A percentile compares a stretch with the other conserved stretches of the same genome.
phyloP scores from a whole-genome alignment of 1,284 basidiomycete genomes.

The Malassezia japonica region DNA sequence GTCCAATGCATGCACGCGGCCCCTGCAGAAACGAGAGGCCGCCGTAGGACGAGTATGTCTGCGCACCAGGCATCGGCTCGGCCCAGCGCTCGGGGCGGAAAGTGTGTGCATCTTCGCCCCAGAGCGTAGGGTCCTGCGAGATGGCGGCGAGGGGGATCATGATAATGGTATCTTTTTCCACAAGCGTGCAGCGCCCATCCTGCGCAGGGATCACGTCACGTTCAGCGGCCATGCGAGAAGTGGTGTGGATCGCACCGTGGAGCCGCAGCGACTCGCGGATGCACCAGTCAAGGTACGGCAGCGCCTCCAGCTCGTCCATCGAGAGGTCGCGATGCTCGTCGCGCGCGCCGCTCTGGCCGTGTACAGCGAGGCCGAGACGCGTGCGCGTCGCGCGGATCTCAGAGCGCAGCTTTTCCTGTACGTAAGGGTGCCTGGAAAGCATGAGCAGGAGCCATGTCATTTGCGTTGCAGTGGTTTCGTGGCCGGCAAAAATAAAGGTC shows the following conservation, averaged over 20 bases:
- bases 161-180: slow-evolving; percentile 25
- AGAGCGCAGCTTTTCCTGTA: slow-evolving; percentile 29
- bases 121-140: slow-evolving; percentile 16
- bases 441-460: slow-evolving; percentile 35
- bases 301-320: slow-evolving; percentile 30
- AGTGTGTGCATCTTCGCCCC: slow-evolving; percentile 28
- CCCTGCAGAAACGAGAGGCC: slow-evolving; percentile 38
- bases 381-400: slow-evolving; percentile 23
- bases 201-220: slow-evolving; percentile 31
- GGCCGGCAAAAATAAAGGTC: slow-evolving; percentile 39
- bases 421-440: slow-evolving; percentile 20
- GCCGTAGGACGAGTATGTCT: slow-evolving; percentile 21
- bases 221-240: slow-evolving; percentile 23
- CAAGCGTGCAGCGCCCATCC: slow-evolving; percentile 21
- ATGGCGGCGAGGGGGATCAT: slow-evolving; percentile 29
- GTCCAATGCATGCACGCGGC: slow-evolving; percentile 36
- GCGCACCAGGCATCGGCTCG: slow-evolving; percentile 17
- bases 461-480: slow-evolving; percentile 43
- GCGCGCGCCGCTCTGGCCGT: slow-evolving; percentile 10
- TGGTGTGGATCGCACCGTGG: slow-evolving; percentile 27
- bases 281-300: slow-evolving; percentile 34
- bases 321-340: slow-evolving; percentile 21
- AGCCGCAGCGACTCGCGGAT: slow-evolving; percentile 34
- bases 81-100: slow-evolving; percentile 40
- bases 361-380: not conserved